Evolutionary conservation across 2,329 filamentous ascomycete species (phyloP).

Genomic region (Trichoderma sp.): DNA sequence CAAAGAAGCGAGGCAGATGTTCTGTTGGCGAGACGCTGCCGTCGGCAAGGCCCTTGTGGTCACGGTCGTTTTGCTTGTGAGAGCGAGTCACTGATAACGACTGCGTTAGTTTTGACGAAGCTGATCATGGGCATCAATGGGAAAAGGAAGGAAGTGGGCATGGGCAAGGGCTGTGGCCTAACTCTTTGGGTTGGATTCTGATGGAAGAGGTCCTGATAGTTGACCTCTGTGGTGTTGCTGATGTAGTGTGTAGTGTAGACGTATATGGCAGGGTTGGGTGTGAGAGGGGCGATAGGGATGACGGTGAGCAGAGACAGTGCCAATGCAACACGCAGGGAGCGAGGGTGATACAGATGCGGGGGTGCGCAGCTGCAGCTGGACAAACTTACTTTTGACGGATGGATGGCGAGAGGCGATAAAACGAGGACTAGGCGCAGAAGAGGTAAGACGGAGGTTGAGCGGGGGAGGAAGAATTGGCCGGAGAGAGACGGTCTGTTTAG

Average conservation of each 20-base stretch:
- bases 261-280: background rate
- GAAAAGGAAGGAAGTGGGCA: background rate
- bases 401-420: slow-evolving; percentile 21
- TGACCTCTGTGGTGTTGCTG: background rate
- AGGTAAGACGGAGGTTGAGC: slow-evolving; percentile 22
- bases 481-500: background rate
- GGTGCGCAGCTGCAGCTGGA: slow-evolving; percentile 21
- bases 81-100: slow-evolving; percentile 85
- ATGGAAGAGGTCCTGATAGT: background rate
- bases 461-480: slow-evolving; percentile 21
- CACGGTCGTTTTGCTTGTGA: slow-evolving; percentile 92
- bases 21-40: slow-evolving; percentile 70
- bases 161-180: background rate
- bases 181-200: slow-evolving; percentile 15
- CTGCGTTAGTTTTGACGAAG: slow-evolving; percentile 6
- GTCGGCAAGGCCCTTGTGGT: slow-evolving; percentile 78
- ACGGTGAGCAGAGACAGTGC: background rate
- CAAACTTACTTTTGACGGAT: slow-evolving; percentile 30
- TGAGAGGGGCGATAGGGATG: slow-evolving; percentile 6
- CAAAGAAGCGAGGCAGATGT: slow-evolving; percentile 87
- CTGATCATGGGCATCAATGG: background rate
- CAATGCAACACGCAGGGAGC: background rate
- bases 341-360: slow-evolving; percentile 18
- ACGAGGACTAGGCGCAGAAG: slow-evolving; percentile 14
- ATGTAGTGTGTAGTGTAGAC: slow-evolving; percentile 5